Evolutionary conservation across 2,329 filamentous ascomycete species (phyloP).

Genomic region (Curvularia spicifera): DNA sequence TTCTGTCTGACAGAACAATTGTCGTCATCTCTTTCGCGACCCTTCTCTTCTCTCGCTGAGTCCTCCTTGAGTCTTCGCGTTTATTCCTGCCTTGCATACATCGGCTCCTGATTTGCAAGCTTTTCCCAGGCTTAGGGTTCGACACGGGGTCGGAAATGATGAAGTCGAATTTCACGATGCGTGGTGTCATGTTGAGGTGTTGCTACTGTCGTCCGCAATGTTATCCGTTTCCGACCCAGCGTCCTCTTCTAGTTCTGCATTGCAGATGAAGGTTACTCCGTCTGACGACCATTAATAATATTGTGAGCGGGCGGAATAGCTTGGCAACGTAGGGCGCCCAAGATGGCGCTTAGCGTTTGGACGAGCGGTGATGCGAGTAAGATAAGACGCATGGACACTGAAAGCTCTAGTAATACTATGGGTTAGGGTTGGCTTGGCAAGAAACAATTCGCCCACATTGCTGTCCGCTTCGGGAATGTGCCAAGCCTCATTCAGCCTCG

Average conservation of each 20-base stretch:
- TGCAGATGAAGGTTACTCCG: neutral
- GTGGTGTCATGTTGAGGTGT: neutral
- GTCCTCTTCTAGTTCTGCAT: neutral
- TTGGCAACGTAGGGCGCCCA: neutral
- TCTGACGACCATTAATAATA: neutral
- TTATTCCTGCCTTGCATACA: constrained; percentile 1
- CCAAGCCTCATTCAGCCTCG: neutral
- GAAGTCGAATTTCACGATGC: neutral
- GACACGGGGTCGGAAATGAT: constrained; percentile 1
- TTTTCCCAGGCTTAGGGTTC: neutral
- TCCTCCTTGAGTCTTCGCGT: neutral
- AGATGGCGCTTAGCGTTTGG: neutral
- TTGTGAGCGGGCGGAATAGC: neutral
- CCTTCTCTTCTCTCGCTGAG: constrained; percentile 1
- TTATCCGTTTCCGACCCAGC: neutral
- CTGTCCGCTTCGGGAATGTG: neutral
- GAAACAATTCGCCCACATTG: neutral
- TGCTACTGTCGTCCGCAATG: neutral
- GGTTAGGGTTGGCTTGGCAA: neutral
- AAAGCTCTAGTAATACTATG: neutral
- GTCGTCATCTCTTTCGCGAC: neutral
- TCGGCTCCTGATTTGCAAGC: neutral
- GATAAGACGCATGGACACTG: neutral
- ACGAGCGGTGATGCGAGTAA: neutral
- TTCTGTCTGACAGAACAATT: neutral